Evolutionary conservation across 805 yeast genomes (phyloP), one percentile per base, ranked within the genome.

Genomic region (Aciculoconidium aculeatum): DNA sequence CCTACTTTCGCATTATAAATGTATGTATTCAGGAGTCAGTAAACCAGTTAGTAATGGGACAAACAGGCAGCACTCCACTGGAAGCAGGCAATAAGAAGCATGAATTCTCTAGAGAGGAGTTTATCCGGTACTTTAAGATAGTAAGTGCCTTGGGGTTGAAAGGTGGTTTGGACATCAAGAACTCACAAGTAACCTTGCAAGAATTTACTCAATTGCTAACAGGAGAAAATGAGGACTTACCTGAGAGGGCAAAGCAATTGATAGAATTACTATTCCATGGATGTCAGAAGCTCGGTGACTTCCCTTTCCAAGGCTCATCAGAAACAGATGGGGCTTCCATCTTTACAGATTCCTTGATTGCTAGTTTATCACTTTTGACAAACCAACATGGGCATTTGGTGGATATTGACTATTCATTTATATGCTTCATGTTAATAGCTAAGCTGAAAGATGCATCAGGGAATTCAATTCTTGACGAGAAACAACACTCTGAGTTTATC

Each of bases 181-280:
- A 7, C 27, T 47, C 12, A 38, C 51, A 4, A 32, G 38, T 6
- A 27, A 39, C 17, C 16, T 4, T 21, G 7, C 11, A n/a, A 10
- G 58, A 54, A 18, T 33, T 56, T 13, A 40, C 47, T 7, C 41
- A 27, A 11, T 30, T 56, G 15, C 41, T 56, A 9, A 23, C 41
- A 0, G 22, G 30, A 11, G 35, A 41, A 5, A 19, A 23, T 11
- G 26, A 22, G 15, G 17, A 18, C 7, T 15, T 21, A 5, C 21
- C 24, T 10, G 28, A 17, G 24, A 25, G 8, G n/a, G 12, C 7
- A 26, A 27, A 11, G 17, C 18, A 11, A 9, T 29, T 21, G 8
- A 25, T 17, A 7, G 24, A 4, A 26, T 29, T 7, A 11, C 23
- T 27, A 12, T 32, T 16, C 25, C 21, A 24, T 9, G 31, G 29